Percentiles rank a stretch among this genome's conserved stretches.
These are phyloP conservation scores for Papilionanthe hybrid DNA, from an alignment of 116 monocot genomes.

Conservation along the genomic window DNA sequence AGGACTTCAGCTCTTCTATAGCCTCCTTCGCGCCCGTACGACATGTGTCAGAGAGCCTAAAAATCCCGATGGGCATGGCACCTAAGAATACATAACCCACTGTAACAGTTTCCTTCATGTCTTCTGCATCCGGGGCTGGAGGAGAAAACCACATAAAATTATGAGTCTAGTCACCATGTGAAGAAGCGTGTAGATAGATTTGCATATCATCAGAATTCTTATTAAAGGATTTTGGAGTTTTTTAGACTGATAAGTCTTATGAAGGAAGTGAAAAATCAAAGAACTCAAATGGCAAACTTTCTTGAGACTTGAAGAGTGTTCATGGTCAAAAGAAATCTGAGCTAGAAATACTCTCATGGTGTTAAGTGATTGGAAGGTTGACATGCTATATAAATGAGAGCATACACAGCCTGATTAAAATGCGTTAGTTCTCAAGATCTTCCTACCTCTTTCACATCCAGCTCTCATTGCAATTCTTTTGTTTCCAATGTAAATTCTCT, in stretches of 20 bases:
- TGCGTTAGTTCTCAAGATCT: neutral
- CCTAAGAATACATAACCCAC: slow-evolving; percentile 56
- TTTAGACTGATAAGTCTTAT: too few species aligned
- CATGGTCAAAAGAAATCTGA: neutral
- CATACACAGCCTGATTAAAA: too few species aligned
- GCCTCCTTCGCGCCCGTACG: slow-evolving; percentile 70
- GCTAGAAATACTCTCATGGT: neutral
- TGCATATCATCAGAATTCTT: neutral
- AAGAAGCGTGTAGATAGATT: neutral
- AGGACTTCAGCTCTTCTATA: slow-evolving; percentile 44
- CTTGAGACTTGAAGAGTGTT: too few species aligned
- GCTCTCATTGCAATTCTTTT: slow-evolving; percentile 70
- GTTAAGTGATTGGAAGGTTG: too few species aligned
- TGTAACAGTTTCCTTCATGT: slow-evolving; percentile 49
- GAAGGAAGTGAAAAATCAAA: too few species aligned
- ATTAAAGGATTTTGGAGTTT: too few species aligned
- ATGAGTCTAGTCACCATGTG: neutral
- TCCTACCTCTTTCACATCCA: slow-evolving; percentile 49
- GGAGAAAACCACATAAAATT: slow-evolving; percentile 1
- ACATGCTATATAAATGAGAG: neutral
- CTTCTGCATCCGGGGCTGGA: slow-evolving; percentile 44
- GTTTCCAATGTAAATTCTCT: slow-evolving; percentile 66
- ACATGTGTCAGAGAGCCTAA: slow-evolving; percentile 76
- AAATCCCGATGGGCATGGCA: slow-evolving; percentile 44
- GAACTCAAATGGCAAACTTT: too few species aligned